A percentile compares a stretch with the other conserved stretches of the same genome.
These are phyloP conservation scores for Lactarius indigo DNA, from an alignment of 768 basidiomycete genomes.

Conservation along the genomic window DNA sequence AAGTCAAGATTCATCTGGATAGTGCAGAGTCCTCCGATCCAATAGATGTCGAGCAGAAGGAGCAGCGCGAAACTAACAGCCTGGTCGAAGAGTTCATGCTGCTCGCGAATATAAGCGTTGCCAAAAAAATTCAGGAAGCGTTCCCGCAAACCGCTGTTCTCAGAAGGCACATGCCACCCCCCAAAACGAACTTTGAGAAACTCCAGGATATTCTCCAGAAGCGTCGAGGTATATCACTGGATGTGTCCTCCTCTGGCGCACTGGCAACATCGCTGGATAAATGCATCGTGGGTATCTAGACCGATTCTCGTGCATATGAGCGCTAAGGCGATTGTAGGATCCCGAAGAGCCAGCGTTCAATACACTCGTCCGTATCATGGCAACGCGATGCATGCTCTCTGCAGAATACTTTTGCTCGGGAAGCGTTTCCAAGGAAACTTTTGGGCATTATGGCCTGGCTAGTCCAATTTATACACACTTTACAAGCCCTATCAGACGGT, in stretches of 20 bases:
- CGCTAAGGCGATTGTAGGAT: slow-evolving; percentile 48
- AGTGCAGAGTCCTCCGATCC: slow-evolving; percentile 92
- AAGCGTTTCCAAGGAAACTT: slow-evolving; percentile 86
- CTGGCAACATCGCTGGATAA: slow-evolving; percentile 84
- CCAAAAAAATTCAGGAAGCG: slow-evolving; percentile 84
- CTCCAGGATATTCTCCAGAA: slow-evolving; percentile 89
- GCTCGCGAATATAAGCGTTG: slow-evolving; percentile 94
- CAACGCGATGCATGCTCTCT: slow-evolving; percentile 95
- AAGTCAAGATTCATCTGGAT: slow-evolving; percentile 95
- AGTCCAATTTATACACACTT: slow-evolving; percentile 98
- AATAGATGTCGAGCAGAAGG: slow-evolving; percentile 96
- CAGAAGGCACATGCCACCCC: slow-evolving; percentile 88
- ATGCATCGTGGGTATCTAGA: slow-evolving; percentile 61
- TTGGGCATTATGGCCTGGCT: slow-evolving; percentile 97
- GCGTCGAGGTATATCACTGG: slow-evolving; percentile 75
- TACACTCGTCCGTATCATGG: slow-evolving; percentile 97
- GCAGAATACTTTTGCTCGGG: slow-evolving; percentile 99
- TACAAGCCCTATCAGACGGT: slow-evolving; percentile 94
- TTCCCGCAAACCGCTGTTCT: slow-evolving; percentile 96
- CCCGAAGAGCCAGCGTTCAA: slow-evolving; percentile 86
- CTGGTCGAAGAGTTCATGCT: slow-evolving; percentile 99
- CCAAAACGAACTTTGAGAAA: slow-evolving; percentile 91
- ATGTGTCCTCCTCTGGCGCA: slow-evolving; percentile 88
- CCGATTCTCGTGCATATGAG: slow-evolving; percentile 10
- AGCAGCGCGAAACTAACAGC: slow-evolving; percentile 88